phyloP scores from a whole-genome alignment of 768 basidiomycete genomes.

The Tricholoma sp. region DNA sequence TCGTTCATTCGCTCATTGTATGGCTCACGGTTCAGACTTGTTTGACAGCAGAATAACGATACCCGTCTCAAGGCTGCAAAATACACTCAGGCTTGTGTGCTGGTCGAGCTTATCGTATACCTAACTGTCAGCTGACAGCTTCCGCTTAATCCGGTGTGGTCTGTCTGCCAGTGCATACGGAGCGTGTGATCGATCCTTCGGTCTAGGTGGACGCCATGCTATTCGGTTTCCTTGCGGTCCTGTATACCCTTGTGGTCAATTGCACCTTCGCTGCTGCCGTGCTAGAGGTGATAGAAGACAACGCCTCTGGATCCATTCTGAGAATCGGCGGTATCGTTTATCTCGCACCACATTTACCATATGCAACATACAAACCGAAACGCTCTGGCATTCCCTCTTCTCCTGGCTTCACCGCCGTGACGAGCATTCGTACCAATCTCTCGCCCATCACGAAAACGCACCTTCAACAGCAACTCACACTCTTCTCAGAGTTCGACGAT shows the following conservation, averaged over 20 bases:
- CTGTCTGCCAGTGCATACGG: background rate
- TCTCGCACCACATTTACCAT: background rate
- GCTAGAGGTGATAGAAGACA: background rate
- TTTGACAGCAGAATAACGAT: no score
- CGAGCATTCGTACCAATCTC: conserved; percentile 20
- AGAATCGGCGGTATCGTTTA: background rate
- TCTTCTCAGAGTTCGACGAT: conserved; percentile 24
- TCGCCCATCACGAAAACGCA: conserved; percentile 21
- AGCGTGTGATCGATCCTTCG: background rate
- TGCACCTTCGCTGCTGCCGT: background rate
- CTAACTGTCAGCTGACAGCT: no score
- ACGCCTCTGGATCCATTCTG: background rate
- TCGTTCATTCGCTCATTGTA: no score
- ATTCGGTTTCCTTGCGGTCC: background rate
- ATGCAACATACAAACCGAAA: conserved; percentile 1
- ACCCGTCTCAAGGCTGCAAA: background rate
- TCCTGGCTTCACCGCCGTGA: conserved; percentile 15
- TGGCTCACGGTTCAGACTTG: no score
- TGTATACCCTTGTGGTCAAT: background rate
- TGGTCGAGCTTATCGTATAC: no score
- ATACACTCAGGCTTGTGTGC: background rate
- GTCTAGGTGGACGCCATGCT: background rate
- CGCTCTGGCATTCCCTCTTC: conserved; percentile 13
- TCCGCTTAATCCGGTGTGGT: no score
- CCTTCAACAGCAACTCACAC: conserved; percentile 20